Percentiles rank a stretch among this genome's conserved stretches.
Conservation (phyloP, 352 stramenopile genomes). For the Phytophthora ramorum region DNA sequence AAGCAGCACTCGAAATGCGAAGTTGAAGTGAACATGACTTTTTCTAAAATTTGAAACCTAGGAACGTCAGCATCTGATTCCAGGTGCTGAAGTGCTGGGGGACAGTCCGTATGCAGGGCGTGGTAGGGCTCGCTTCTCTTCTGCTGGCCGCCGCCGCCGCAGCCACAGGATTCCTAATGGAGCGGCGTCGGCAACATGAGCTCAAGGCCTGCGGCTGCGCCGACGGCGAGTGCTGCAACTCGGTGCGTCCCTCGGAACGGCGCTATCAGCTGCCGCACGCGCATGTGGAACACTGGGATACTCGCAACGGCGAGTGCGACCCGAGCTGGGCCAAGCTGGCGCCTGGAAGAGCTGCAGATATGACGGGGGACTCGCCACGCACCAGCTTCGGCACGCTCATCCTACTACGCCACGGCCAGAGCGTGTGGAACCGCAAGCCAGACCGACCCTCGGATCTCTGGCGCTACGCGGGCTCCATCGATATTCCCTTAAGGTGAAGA, state of each 20-base stretch:
- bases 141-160: conserved; percentile 30
- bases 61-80: conserved; percentile 26
- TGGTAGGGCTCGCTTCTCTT: conserved; percentile 34
- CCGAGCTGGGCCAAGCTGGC: conserved; percentile 64
- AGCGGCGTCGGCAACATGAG: conserved; percentile 38
- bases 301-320: conserved; percentile 58
- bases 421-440: conserved; percentile 88
- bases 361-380: conserved; percentile 34
- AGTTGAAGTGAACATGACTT: neutral
- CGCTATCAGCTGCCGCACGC: conserved; percentile 76
- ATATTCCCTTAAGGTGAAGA: conserved; percentile 72
- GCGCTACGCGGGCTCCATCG: conserved; percentile 85
- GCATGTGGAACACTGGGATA: conserved; percentile 78
- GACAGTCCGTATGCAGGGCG: conserved; percentile 31
- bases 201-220: conserved; percentile 58
- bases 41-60: conserved; percentile 21
- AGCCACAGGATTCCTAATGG: conserved; percentile 32
- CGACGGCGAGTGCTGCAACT: conserved; percentile 84
- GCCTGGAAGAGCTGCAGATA: conserved; percentile 25
- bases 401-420: conserved; percentile 84
- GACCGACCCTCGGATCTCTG: conserved; percentile 73
- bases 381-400: conserved; percentile 82
- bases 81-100: conserved; percentile 14
- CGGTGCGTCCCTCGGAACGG: conserved; percentile 57
- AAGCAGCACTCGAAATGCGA: too few relatives aligned